Evolutionary conservation across 2,329 filamentous ascomycete genomes (phyloP), one percentile per base, ranked within the genome.

Genomic region (Sporothrix brunneoviolacea): DNA sequence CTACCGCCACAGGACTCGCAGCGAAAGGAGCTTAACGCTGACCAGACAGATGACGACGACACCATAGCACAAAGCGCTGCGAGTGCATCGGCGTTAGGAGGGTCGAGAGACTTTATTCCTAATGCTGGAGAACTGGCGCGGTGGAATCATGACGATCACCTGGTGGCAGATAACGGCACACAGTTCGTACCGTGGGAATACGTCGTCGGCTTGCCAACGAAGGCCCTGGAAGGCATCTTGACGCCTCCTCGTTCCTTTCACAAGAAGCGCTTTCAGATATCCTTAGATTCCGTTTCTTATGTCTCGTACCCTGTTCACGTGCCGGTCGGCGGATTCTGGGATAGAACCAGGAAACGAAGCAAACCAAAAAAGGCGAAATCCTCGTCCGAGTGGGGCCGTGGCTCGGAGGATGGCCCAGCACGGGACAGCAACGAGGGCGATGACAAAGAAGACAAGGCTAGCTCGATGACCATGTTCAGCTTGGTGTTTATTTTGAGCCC

Each of bases 401-500:
- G 44, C n/a, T 19, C 19, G 33, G 54, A 63, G 58, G 32, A 58
- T 56, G 42, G 58, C 61, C 4, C 62, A 55, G 19, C 8, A 3
- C 24, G 22, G n/a, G 37, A 50, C 2, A 60, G 58, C 4, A 62
- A 57, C 42, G 58, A 59, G 22, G 57, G 55, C 41, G 71, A 73
- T 50, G 67, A 79, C 52, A 66, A 73, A 36, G 75, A 84, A 54
- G 74, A 81, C 61, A 83, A 87, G 63, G 73, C 74, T 58, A 80
- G 77, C 57, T 80, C 80, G 41, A 91, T 97, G 87, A 90, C 84
- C 55, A 97, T 97, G 91, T 98, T 98, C 69, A 95, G 96, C 65
- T 79, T 96, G 10, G 90, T 97, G 21, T 97, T 97, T 65, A 87
- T 95, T 45, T 72, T 96, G 57, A 86, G 88, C 58, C 87, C 90